Evolutionary conservation across 2,329 filamentous ascomycete genomes (phyloP), one percentile per base, ranked within the genome.

Genomic region (Colletotrichum agaves): DNA sequence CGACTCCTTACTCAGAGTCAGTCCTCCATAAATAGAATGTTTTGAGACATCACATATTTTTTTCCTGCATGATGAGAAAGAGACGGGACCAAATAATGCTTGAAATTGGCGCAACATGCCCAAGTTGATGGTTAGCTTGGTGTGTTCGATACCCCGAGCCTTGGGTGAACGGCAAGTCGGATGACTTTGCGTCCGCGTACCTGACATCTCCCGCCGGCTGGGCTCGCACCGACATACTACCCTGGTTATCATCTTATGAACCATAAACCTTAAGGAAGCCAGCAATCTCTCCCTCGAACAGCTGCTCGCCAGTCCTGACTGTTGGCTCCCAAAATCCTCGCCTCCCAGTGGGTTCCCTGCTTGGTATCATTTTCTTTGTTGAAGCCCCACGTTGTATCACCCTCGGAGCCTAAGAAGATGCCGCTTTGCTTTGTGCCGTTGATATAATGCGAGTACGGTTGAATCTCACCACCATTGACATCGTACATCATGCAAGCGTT

Each of bases 401-500:
- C 43, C 15, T 53, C 60, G 37, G 59, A 58, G 15, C 59, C 43
- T 10, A 56, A 19, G 39, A 57, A 63, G 43, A 67, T 44, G 3
- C 60, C 50, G 44, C 13, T 37, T 27, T 46, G 59, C 49, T 35
- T 56, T 4, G 17, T 63, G 35, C 35, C 49, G 23, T 60, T 52
- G 33, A 55, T 57, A 35, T 23, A 66, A 61, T 49, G 52, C 59
- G 59, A 62, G 13, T 58, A 56, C 52, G 50, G 27, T 23, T 46
- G 31, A 27, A 44, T 21, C 5, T 19, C 35, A 21, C 50, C 44
- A 1, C 52, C 43, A 11, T 63, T 58, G 6, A 52, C 52, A 3
- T 52, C 41, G 60, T 67, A 58, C 59, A 63, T 67, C 19, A 63
- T 13, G 3, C 52, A 23, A 27, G 62, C 55, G 11, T 63, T n/a